Conservation (phyloP, 2,329 filamentous ascomycete genomes). For the Eutypella sp. region DNA sequence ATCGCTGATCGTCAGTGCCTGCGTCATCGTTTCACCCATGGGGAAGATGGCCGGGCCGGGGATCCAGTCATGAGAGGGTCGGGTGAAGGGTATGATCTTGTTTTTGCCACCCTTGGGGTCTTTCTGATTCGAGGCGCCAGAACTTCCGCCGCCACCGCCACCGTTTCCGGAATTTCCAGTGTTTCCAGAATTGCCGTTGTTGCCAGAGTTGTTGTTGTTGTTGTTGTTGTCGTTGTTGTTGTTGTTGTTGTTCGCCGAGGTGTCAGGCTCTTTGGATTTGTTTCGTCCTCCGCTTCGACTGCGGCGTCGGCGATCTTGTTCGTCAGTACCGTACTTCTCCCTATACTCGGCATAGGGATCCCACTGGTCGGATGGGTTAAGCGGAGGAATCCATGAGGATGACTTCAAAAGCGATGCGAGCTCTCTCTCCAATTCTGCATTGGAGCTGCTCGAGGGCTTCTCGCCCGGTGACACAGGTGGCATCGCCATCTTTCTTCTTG, state of each 20-base stretch:
- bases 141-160: background rate
- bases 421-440: background rate
- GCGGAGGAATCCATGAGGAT: too few species aligned
- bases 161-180: slow-evolving; percentile 1
- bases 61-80: slow-evolving; percentile 16
- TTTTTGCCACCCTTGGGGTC: background rate
- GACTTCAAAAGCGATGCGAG: too few species aligned
- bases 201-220: background rate
- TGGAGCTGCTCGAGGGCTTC: slow-evolving; percentile 1
- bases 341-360: too few species aligned
- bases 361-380: too few species aligned
- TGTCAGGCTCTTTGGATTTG: slow-evolving; percentile 9
- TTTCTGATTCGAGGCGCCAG: background rate
- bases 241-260: slow-evolving; percentile 1
- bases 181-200: background rate
- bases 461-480: background rate
- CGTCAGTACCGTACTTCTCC: too few species aligned
- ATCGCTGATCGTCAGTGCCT: slow-evolving; percentile 23
- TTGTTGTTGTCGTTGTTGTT: slow-evolving; percentile 1
- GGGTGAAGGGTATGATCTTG: slow-evolving; percentile 12
- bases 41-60: slow-evolving; percentile 29
- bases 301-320: background rate
- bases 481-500: background rate
- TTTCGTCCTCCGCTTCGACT: background rate
- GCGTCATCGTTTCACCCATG: slow-evolving; percentile 33